Evolutionary conservation across 2,329 filamentous ascomycete genomes (phyloP).

Genomic region (Aspergillus sojae): DNA sequence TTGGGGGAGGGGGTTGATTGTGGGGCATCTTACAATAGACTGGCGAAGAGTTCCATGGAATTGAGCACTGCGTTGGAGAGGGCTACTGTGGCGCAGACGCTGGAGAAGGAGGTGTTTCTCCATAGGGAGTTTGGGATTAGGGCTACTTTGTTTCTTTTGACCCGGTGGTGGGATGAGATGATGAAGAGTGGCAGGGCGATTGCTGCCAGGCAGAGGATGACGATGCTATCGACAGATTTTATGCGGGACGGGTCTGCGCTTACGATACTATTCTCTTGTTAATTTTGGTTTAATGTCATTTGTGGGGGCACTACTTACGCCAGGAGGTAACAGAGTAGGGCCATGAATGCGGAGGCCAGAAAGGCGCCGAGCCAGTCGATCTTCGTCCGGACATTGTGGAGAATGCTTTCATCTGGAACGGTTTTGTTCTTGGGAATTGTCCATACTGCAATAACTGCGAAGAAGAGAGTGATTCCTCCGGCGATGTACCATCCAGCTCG

Average conservation of each 20-base stretch:
- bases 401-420: slow-evolving; percentile 10
- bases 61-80: slow-evolving; percentile 52
- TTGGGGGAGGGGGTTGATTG: neutral
- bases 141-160: slow-evolving; percentile 51
- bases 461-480: slow-evolving; percentile 46
- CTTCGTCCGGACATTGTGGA: slow-evolving; percentile 28
- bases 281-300: neutral
- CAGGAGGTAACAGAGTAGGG: slow-evolving; percentile 55
- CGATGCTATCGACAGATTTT: slow-evolving; percentile 47
- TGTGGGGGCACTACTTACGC: slow-evolving; percentile 39
- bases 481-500: slow-evolving; percentile 54
- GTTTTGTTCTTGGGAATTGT: slow-evolving; percentile 37
- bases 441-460: slow-evolving; percentile 45
- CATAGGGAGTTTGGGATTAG: slow-evolving; percentile 66
- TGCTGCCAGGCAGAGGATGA: slow-evolving; percentile 49
- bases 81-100: slow-evolving; percentile 55
- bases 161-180: slow-evolving; percentile 57
- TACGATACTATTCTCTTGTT: slow-evolving; percentile 22
- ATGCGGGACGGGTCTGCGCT: slow-evolving; percentile 39
- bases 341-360: slow-evolving; percentile 51
- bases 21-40: slow-evolving; percentile 49
- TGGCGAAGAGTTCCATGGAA: slow-evolving; percentile 51
- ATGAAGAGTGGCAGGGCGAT: slow-evolving; percentile 54
- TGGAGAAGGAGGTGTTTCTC: slow-evolving; percentile 60
- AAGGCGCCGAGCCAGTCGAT: slow-evolving; percentile 59